Evolutionary conservation across 2,329 filamentous ascomycete genomes (phyloP).

Genomic region (Colletotrichum shisoi): DNA sequence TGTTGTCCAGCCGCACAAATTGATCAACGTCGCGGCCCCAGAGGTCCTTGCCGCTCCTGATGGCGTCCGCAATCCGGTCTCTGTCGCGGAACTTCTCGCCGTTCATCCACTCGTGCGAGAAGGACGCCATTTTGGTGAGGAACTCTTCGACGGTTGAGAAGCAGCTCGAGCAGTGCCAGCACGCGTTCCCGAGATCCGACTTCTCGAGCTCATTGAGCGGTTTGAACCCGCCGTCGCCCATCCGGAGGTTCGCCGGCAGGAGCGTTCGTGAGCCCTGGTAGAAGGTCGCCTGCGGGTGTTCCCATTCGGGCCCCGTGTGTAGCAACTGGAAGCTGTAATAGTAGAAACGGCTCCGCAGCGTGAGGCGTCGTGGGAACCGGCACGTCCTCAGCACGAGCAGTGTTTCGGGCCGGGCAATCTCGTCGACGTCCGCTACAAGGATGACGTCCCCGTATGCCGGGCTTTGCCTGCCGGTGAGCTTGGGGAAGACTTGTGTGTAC

Average conservation of each 20-base stretch:
- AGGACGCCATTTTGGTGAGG: constrained; percentile 61
- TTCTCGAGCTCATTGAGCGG: constrained; percentile 42
- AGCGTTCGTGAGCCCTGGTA: constrained; percentile 58
- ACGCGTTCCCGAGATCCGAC: constrained; percentile 54
- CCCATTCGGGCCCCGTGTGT: constrained; percentile 56
- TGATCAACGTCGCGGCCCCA: constrained; percentile 60
- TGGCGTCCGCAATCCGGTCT: constrained; percentile 58
- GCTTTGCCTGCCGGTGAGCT: constrained; percentile 51
- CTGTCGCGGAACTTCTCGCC: constrained; percentile 57
- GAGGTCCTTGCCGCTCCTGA: constrained; percentile 62
- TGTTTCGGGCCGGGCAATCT: constrained; percentile 63
- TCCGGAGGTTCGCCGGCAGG: constrained; percentile 62
- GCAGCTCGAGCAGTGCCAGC: constrained; percentile 70
- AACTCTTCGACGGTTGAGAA: constrained; percentile 65
- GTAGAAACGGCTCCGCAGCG: constrained; percentile 62
- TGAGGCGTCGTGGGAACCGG: constrained; percentile 61
- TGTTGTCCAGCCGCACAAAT: constrained; percentile 59
- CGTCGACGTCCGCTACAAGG: constrained; percentile 67
- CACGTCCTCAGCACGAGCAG: constrained; percentile 60
- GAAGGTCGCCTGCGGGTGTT: constrained; percentile 67
- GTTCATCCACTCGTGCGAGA: constrained; percentile 60
- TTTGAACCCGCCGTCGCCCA: constrained; percentile 42
- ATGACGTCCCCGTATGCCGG: constrained; percentile 63
- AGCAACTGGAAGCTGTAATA: constrained; percentile 67
- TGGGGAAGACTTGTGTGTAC: constrained; percentile 64